Percentiles rank a stretch among this genome's conserved stretches.
These are phyloP conservation scores for Neurospora sp. DNA, from an alignment of 2,329 filamentous ascomycete species.

Conservation along the genomic window DNA sequence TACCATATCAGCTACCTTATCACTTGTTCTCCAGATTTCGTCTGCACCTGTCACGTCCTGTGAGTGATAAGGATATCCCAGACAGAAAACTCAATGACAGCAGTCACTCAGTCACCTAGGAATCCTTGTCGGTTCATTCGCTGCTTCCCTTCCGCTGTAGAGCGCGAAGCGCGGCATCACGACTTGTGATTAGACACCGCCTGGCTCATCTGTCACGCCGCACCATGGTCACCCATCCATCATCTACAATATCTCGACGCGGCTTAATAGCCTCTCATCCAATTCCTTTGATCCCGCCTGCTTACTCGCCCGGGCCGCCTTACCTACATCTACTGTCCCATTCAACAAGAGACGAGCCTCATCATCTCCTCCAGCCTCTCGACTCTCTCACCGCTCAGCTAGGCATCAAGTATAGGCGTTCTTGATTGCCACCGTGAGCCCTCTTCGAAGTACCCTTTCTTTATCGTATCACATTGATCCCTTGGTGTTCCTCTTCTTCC, in stretches of 20 bases:
- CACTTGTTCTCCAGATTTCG: not conserved
- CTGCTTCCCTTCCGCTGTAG: not conserved
- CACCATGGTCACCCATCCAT: not conserved
- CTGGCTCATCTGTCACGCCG: not conserved
- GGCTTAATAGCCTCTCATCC: not conserved
- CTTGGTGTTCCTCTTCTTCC: too few species aligned
- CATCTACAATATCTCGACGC: not conserved
- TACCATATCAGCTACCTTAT: not conserved
- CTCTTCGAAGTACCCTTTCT: too few species aligned
- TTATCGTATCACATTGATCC: too few species aligned
- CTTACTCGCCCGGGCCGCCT: not conserved
- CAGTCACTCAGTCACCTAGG: not conserved
- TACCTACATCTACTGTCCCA: not conserved
- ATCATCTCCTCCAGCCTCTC: not conserved
- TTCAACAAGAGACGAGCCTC: not conserved
- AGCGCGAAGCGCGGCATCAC: not conserved
- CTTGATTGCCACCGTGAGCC: too few species aligned
- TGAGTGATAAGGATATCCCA: not conserved
- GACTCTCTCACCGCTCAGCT: too few species aligned
- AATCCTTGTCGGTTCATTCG: not conserved
- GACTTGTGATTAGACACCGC: not conserved
- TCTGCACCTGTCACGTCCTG: not conserved
- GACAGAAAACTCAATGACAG: not conserved
- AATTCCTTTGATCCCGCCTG: not conserved
- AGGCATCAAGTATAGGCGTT: too few species aligned